Percentiles rank a stretch among this genome's conserved stretches.
phyloP scores from a whole-genome alignment of 2,329 filamentous ascomycete genomes.

The Arthrobotrys conoides region DNA sequence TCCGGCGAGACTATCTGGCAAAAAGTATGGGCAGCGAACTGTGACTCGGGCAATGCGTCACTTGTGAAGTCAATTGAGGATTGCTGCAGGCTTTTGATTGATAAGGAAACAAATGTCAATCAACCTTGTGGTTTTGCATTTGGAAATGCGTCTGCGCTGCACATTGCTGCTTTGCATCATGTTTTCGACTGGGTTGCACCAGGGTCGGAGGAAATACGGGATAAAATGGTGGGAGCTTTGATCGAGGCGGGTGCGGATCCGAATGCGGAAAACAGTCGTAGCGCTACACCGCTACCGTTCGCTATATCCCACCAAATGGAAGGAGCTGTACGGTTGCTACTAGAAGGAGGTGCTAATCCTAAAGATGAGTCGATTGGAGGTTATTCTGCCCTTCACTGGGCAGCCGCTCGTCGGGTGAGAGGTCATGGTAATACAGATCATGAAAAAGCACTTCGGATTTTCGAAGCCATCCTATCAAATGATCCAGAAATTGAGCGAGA shows the following conservation, averaged over 20 bases:
- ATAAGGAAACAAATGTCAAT: slow-evolving; percentile 16
- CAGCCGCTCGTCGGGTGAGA: slow-evolving; percentile 11
- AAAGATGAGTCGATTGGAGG: slow-evolving; percentile 10
- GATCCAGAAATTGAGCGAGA: slow-evolving; percentile 24
- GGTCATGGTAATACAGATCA: not conserved
- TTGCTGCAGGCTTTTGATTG: slow-evolving; percentile 29
- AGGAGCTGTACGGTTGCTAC: slow-evolving; percentile 1
- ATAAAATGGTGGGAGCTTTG: slow-evolving; percentile 15
- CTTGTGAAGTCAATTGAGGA: slow-evolving; percentile 5
- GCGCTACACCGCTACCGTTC: slow-evolving; percentile 11
- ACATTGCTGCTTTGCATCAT: slow-evolving; percentile 7
- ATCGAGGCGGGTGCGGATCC: slow-evolving; percentile 21
- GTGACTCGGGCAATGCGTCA: not conserved
- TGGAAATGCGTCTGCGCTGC: not conserved
- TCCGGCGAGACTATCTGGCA: slow-evolving; percentile 9
- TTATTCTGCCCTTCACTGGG: slow-evolving; percentile 34
- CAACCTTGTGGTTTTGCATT: not conserved
- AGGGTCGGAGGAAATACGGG: not conserved
- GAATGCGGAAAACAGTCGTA: slow-evolving; percentile 7
- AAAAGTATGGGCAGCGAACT: slow-evolving; percentile 11
- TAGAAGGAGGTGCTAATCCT: slow-evolving; percentile 23
- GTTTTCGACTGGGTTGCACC: not conserved
- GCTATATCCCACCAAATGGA: slow-evolving; percentile 21
- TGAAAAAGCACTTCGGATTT: slow-evolving; percentile 21
- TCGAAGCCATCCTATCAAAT: slow-evolving; percentile 22